Percentiles rank a stretch among this genome's conserved stretches.
Evolutionary conservation across 2,329 filamentous ascomycete species (phyloP).

Genomic region (Cadophora sp.): DNA sequence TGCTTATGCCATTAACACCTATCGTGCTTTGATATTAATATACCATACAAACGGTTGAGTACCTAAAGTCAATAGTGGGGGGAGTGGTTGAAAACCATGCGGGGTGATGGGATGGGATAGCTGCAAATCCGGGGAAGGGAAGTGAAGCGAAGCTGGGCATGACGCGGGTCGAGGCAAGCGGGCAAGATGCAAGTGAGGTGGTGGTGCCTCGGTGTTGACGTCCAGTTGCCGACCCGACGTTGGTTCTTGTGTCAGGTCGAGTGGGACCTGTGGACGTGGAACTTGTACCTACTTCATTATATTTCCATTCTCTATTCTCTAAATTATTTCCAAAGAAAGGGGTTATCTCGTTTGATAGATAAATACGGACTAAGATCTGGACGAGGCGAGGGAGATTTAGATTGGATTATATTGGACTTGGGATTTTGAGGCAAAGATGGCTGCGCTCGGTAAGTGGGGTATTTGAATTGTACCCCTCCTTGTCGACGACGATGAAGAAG

Average conservation of each 20-base stretch:
- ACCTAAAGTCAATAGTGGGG: conserved; percentile 11
- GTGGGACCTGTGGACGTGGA: background rate
- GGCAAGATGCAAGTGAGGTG: background rate
- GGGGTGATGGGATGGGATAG: background rate
- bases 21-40: too few relatives aligned
- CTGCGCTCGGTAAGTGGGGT: conserved; percentile 11
- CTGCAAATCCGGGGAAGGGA: conserved; percentile 7
- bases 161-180: background rate
- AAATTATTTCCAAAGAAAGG: too few relatives aligned
- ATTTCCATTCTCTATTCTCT: too few relatives aligned
- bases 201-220: background rate
- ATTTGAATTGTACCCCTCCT: background rate
- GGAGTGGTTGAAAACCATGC: background rate
- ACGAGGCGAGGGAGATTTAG: too few relatives aligned
- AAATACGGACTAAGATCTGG: too few relatives aligned
- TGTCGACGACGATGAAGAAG: background rate
- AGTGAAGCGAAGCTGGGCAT: background rate
- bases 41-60: background rate
- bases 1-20: background rate
- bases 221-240: background rate
- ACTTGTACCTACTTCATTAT: background rate
- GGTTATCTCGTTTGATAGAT: too few relatives aligned
- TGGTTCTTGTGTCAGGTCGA: background rate
- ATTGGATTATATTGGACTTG: too few relatives aligned
- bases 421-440: too few relatives aligned